phyloP scores from a whole-genome alignment of 768 basidiomycete species.

The Clathrus columnatus region DNA sequence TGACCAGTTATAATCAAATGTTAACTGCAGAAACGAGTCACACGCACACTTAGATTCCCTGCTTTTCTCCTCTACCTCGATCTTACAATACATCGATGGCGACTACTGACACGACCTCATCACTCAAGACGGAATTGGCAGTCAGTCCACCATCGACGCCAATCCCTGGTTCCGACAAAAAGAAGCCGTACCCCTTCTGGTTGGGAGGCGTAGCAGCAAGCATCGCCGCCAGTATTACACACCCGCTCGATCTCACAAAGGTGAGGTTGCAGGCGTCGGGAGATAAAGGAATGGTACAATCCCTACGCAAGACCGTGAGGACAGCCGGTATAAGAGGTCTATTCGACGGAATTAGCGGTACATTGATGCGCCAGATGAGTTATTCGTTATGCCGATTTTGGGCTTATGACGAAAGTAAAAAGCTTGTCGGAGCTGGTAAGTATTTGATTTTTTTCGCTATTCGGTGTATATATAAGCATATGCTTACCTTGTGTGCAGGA shows the following conservation, averaged over 20 bases:
- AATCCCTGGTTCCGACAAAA: slow-evolving; percentile 10
- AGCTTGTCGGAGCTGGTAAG: slow-evolving; percentile 56
- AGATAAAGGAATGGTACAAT: slow-evolving; percentile 84
- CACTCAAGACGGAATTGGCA: neutral
- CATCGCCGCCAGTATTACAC: slow-evolving; percentile 82
- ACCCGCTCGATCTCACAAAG: slow-evolving; percentile 85
- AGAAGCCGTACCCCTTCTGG: slow-evolving; percentile 82
- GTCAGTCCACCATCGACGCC: slow-evolving; percentile 2
- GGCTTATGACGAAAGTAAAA: slow-evolving; percentile 89
- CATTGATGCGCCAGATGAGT: slow-evolving; percentile 87
- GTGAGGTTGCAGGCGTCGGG: slow-evolving; percentile 87
- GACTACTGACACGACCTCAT: neutral
- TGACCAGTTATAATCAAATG: neutral
- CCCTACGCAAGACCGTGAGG: slow-evolving; percentile 71
- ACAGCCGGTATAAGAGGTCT: slow-evolving; percentile 72
- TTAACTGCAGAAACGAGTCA: neutral
- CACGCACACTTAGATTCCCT: neutral
- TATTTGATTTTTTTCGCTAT: slow-evolving; percentile 8
- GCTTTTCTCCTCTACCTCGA: neutral
- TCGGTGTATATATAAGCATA: neutral
- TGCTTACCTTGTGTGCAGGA: slow-evolving; percentile 22
- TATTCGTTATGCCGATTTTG: slow-evolving; percentile 91
- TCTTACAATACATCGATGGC: neutral
- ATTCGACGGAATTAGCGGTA: slow-evolving; percentile 82
- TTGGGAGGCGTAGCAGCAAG: slow-evolving; percentile 82